Conservation (phyloP, 805 yeast genomes). For the Wickerhamomyces silvicola region DNA sequence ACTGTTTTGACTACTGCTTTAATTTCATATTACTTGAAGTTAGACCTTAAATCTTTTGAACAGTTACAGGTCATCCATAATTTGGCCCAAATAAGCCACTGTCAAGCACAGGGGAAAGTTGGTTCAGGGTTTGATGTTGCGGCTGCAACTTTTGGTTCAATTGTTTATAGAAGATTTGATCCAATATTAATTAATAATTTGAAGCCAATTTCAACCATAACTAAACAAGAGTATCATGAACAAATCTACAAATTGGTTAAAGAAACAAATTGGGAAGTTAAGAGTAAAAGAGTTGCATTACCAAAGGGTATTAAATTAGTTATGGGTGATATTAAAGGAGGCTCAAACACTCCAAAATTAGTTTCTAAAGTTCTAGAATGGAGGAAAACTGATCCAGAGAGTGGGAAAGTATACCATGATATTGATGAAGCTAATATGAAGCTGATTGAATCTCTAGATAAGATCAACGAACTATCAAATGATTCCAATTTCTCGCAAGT, state of each 20-base stretch:
- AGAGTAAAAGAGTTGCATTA: conserved; percentile 46
- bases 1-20: conserved; percentile 72
- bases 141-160: conserved; percentile 88
- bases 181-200: conserved; percentile 43
- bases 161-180: conserved; percentile 69
- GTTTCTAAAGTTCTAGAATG: conserved; percentile 72
- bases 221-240: conserved; percentile 20
- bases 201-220: conserved; percentile 23
- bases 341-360: conserved; percentile 90
- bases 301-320: conserved; percentile 66
- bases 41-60: conserved; percentile 23
- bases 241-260: conserved; percentile 33
- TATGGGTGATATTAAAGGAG: conserved; percentile 92
- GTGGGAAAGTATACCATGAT: conserved; percentile 44
- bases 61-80: conserved; percentile 56
- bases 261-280: conserved; percentile 53
- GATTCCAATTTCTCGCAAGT: conserved; percentile 33
- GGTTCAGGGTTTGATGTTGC: conserved; percentile 99
- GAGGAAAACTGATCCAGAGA: conserved; percentile 47
- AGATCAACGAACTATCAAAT: conserved; percentile 29
- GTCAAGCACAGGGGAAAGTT: conserved; percentile 88
- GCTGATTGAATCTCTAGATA: conserved; percentile 43
- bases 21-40: conserved; percentile 37
- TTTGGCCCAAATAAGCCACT: conserved; percentile 83
- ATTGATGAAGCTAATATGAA: conserved; percentile 54